Evolutionary conservation across 2,329 filamentous ascomycete species (phyloP).

Genomic region (Pseudohalonectria lignicola): DNA sequence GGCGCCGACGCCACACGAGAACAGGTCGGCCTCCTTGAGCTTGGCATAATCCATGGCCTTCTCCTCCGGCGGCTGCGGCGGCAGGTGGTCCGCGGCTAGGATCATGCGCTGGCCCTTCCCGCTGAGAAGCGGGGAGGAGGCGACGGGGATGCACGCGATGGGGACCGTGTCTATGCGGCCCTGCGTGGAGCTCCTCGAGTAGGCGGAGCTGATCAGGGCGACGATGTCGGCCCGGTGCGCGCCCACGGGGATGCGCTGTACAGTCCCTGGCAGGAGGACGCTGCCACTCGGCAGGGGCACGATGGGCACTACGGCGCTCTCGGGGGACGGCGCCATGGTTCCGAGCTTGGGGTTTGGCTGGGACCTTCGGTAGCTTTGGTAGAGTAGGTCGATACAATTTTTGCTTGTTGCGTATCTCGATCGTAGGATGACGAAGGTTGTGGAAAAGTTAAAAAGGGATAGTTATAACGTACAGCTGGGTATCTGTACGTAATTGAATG

Average conservation of each 20-base stretch:
- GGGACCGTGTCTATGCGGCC: slow-evolving; percentile 57
- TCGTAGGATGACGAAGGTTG: too few relatives aligned
- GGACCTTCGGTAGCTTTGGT: background rate
- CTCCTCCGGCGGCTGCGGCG: slow-evolving; percentile 36
- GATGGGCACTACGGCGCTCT: slow-evolving; percentile 25
- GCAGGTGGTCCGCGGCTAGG: slow-evolving; percentile 49
- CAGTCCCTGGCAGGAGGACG: slow-evolving; percentile 76
- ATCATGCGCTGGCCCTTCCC: slow-evolving; percentile 67
- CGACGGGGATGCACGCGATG: slow-evolving; percentile 80
- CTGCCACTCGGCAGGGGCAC: slow-evolving; percentile 72
- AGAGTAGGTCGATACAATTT: background rate
- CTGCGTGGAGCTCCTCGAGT: slow-evolving; percentile 53
- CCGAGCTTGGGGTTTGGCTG: too few relatives aligned
- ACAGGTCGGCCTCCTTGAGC: slow-evolving; percentile 53
- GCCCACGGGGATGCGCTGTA: slow-evolving; percentile 73
- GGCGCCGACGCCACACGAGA: slow-evolving; percentile 69
- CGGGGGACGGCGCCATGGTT: background rate
- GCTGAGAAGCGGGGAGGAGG: slow-evolving; percentile 60
- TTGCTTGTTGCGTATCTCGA: too few relatives aligned
- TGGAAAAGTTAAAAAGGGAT: too few relatives aligned
- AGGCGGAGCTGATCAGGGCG: slow-evolving; percentile 75
- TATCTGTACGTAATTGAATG: too few relatives aligned
- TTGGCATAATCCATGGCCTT: slow-evolving; percentile 51
- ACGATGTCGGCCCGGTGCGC: slow-evolving; percentile 76
- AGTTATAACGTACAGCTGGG: too few relatives aligned